Percentiles rank a stretch among this genome's conserved stretches.
These are phyloP conservation scores for sorghum (Sorghum bicolor) DNA, from an alignment of 176 grass and related monocot genomes.

Conservation along the genomic window Sorghum_bicolor_NCBIv3 NC_012875.2:58289501-58290000, in stretches of 20 bases:
- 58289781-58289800: not conserved
- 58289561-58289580: not conserved
- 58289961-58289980: not conserved
- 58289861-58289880: not conserved
- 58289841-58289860: constrained; percentile 11
- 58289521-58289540: not conserved
- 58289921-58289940: not conserved
- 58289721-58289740: constrained; percentile 20
- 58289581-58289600: constrained; percentile 26
- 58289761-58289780: not conserved
- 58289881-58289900: not conserved
- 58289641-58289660: constrained; percentile 12
- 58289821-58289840: not conserved
- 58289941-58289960: not conserved
- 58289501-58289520: not conserved
- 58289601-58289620: constrained; percentile 15
- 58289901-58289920: not conserved
- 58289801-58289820: not conserved
- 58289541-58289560: constrained; percentile 14
- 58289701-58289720: constrained; percentile 23
- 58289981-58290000: not conserved
- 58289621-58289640: constrained; percentile 37
- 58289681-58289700: constrained; percentile 10
- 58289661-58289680: constrained; percentile 20
- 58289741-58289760: constrained; percentile 4